A percentile compares a stretch with the other conserved stretches of the same genome.
Evolutionary conservation across 495 filamentous ascomycete genomes (phyloP).

Genomic region (Trichoderma erinaceum): DNA sequence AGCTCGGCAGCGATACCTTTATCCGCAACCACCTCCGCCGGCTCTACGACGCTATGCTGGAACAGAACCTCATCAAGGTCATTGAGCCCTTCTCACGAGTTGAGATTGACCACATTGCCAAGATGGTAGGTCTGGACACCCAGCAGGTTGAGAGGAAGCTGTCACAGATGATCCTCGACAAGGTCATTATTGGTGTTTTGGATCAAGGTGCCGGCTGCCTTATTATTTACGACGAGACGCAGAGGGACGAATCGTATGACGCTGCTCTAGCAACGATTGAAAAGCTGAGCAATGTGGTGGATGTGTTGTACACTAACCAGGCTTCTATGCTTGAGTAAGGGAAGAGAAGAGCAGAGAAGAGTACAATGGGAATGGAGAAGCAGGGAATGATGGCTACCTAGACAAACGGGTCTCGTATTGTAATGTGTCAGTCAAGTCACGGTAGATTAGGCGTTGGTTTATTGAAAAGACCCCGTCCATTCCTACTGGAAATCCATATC

Average conservation of each 20-base stretch:
- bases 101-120: conserved; percentile 92
- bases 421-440: conserved; percentile 13
- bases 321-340: conserved; percentile 85
- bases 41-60: conserved; percentile 95
- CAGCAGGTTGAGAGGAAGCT: conserved; percentile 97
- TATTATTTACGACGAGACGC: conserved; percentile 92
- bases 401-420: conserved; percentile 5
- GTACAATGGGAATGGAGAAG: neutral
- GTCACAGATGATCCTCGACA: conserved; percentile 98
- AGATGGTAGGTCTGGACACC: conserved; percentile 92
- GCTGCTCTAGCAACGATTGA: conserved; percentile 90
- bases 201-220: conserved; percentile 97
- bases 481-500: too few relatives aligned
- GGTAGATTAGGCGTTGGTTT: conserved; percentile 14
- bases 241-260: conserved; percentile 89
- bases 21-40: conserved; percentile 90
- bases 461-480: neutral
- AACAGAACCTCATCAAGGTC: conserved; percentile 98
- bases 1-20: conserved; percentile 87
- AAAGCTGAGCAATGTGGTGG: conserved; percentile 95
- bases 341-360: neutral
- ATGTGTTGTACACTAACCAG: conserved; percentile 95
- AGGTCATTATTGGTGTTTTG: conserved; percentile 94
- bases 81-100: conserved; percentile 97
- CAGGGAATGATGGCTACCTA: neutral